A percentile compares a stretch with the other conserved stretches of the same genome.
These are phyloP conservation scores for Colletotrichum nymphaeae DNA, from an alignment of 2,329 filamentous ascomycete genomes.

Conservation along the genomic window DNA sequence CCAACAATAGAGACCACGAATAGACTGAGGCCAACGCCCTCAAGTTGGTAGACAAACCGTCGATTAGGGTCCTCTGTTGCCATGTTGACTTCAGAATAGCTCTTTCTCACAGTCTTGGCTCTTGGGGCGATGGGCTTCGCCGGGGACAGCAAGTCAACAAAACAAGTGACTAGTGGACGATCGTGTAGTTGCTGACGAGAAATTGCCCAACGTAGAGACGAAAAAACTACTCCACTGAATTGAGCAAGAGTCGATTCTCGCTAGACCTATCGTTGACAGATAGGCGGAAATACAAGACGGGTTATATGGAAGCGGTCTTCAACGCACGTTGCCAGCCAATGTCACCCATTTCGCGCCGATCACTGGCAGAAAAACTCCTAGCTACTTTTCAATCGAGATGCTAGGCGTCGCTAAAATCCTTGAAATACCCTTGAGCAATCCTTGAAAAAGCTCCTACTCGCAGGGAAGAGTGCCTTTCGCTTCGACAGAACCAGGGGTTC, in stretches of 20 bases:
- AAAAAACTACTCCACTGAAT: neutral
- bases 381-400: neutral
- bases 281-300: neutral
- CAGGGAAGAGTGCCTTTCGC: neutral
- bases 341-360: neutral
- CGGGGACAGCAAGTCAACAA: neutral
- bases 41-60: constrained; percentile 25
- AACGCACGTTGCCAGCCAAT: no score
- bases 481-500: neutral
- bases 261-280: neutral
- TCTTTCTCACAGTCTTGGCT: neutral
- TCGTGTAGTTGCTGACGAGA: neutral
- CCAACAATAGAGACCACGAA: constrained; percentile 37
- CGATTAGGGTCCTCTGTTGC: constrained; percentile 28
- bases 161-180: neutral
- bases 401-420: neutral
- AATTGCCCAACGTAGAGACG: neutral
- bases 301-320: neutral
- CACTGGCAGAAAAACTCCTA: neutral
- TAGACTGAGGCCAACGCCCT: constrained; percentile 33
- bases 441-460: neutral
- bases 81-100: constrained; percentile 20
- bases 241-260: no score
- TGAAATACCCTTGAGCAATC: neutral
- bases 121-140: neutral